Evolutionary conservation across 495 filamentous ascomycete species (phyloP), one percentile per base, ranked within the genome.

Genomic region (Aspergillus baeticus): DNA sequence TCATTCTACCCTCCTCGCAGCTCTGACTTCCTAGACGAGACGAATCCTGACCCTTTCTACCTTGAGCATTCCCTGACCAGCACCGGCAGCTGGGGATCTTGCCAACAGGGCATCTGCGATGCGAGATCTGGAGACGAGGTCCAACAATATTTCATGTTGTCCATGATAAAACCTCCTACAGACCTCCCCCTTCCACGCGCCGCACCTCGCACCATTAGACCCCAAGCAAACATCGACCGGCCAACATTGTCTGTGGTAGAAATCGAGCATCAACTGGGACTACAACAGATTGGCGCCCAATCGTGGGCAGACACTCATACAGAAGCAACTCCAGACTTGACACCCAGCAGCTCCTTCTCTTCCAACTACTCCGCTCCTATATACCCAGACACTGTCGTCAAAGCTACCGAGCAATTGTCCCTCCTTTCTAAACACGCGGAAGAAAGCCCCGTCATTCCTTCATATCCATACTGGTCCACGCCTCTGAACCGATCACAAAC

Each of bases 281-380:
- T 76, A 41, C 70, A 70, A 37, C 61, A 60, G 57, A 51, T 70
- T 67, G 45, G 55, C 58, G 62, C 46, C 62, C 69, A 65, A 51
- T 17, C 66, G 15, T 61, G 70, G 55, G 65, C 68, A 35, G 42
- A 23, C 1, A 62, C 69, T 0, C 61, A 71, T 1, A 68, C 70
- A 10, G 71, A 74, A 33, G 64, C 60, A 4, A 72, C 69, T 1
- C 75, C 75, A 1, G 71, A 78, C 36, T 53, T 78, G 49, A 78
- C 72, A 0, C 75, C 75, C 0, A 78, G 74, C 63, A 77, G 69
- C 55, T 78, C 75, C 1, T 77, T 78, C 59, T 77, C 75, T 34
- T 78, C 75, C 0, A 64, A 68, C 15, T 71, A 74, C 38, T 75
- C 72, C 1, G 60, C 63, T 14, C 59, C 69, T 10, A 44, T 65